A percentile compares a stretch with the other conserved stretches of the same genome.
Conservation (phyloP, 345 rosid species). For the Ricinus communis region DNA sequence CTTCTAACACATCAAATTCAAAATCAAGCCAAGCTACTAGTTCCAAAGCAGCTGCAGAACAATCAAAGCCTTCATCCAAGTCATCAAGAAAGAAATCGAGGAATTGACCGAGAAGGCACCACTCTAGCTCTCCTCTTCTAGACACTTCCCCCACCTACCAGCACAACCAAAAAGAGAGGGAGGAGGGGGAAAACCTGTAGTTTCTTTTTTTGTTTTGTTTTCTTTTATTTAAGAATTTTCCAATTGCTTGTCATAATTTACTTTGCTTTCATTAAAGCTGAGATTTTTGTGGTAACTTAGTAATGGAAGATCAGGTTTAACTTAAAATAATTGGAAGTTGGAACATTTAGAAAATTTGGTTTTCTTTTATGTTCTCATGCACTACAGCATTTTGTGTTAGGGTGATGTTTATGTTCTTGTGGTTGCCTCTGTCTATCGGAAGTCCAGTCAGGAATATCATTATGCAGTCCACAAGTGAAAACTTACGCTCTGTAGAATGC, state of each 20-base stretch:
- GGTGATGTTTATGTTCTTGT: not conserved
- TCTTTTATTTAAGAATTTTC: not conserved
- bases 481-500: not conserved
- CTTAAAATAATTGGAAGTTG: not conserved
- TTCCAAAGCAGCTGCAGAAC: conserved; percentile 49
- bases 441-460: not conserved
- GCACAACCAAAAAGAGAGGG: not conserved
- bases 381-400: not conserved
- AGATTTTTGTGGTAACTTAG: conserved; percentile 13
- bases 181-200: not conserved
- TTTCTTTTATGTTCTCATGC: not conserved
- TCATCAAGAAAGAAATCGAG: conserved; percentile 90
- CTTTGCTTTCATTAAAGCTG: not conserved
- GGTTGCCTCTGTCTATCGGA: not conserved
- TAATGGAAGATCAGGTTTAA: not conserved
- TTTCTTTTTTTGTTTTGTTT: not conserved
- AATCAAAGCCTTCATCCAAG: conserved; percentile 70
- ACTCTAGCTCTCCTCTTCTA: not conserved
- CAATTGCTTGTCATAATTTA: not conserved
- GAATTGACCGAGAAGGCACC: conserved; percentile 35
- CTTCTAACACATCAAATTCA: conserved; percentile 17
- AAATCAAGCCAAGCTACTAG: conserved; percentile 27
- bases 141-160: not conserved
- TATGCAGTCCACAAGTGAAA: not conserved
- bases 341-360: not conserved